Evolutionary conservation across 1,139 yeast species (phyloP), one percentile per base, ranked within the genome.

Genomic region (Scheffersomyces illinoinensis): DNA sequence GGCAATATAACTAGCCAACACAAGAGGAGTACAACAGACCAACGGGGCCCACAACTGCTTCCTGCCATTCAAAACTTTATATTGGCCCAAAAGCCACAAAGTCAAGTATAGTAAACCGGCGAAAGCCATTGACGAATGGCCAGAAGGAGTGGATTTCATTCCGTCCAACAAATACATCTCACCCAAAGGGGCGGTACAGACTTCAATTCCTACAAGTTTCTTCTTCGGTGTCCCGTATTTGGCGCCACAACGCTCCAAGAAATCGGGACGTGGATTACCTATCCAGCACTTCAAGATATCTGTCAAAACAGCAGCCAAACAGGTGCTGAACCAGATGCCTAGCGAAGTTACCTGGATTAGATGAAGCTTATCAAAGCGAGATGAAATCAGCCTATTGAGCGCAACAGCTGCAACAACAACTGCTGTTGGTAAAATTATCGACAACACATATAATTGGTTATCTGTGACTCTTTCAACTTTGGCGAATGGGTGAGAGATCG

Each of bases 101-200:
- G 88, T 72, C 50, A 87, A 72, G 69, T 81, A 90, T n/a, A 84
- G 82, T 59, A 90, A 76, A 1, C 91, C 88, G 0, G 90, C 76
- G 71, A 90, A 91, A 43, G 91, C 80, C 61, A 86, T 76, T 12
- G 92, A 85, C 0, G 93, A 83, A 69, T 91, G 97, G 12, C 96
- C 97, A 1, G 93, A 87, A 0, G 97, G 97, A 0, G 93, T 88
- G 7, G 93, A 86, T 68, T 91, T 84, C 77, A 89, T 82, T 0
- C 96, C 97, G 66, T 91, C 97, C 47, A 73, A 63, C 23, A 89
- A 69, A 14, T 86, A 82, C n/a, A 77, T 83, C 19, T 73, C 65
- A 1, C 90, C 88, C 58, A 70, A 71, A 0, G 83, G 83, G 2
- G 78, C 74, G 2, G 79, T 70, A 59, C 83, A 79, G 14, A 72